A percentile compares a stretch with the other conserved stretches of the same genome.
Evolutionary conservation across 1,139 yeast genomes (phyloP).

Genomic region (Yamadazyma diospyri): DNA sequence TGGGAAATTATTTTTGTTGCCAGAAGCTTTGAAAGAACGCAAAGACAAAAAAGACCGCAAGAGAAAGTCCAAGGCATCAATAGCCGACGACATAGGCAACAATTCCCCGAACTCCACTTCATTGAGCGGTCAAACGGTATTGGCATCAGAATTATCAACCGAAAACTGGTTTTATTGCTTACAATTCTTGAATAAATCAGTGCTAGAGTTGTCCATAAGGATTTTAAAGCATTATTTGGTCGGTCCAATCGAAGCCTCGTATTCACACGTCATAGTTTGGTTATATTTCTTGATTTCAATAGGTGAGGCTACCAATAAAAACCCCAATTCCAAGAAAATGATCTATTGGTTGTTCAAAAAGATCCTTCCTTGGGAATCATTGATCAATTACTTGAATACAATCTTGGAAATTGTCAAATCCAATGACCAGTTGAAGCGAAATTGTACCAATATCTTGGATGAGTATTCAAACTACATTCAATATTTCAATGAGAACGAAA

Average conservation of each 20-base stretch:
- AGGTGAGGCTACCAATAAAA: constrained; percentile 51
- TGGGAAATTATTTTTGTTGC: constrained; percentile 65
- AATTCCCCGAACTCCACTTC: constrained; percentile 14
- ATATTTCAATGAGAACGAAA: constrained; percentile 54
- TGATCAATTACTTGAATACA: constrained; percentile 59
- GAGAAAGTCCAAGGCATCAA: constrained; percentile 40
- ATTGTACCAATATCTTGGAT: constrained; percentile 31
- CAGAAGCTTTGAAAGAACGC: constrained; percentile 68
- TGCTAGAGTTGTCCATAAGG: constrained; percentile 61
- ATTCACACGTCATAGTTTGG: constrained; percentile 72
- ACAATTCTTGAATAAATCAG: constrained; percentile 57
- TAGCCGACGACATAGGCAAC: constrained; percentile 12
- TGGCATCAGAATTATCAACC: constrained; percentile 44
- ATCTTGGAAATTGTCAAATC: constrained; percentile 33
- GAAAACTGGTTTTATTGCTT: constrained; percentile 60
- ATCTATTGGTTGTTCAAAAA: constrained; percentile 51
- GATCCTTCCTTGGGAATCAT: constrained; percentile 64
- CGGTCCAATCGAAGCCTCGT: constrained; percentile 69
- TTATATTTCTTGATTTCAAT: constrained; percentile 62
- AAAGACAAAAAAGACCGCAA: constrained; percentile 69
- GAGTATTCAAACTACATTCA: constrained; percentile 28
- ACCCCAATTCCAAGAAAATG: constrained; percentile 47
- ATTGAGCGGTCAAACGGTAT: constrained; percentile 28
- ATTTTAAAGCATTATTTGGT: constrained; percentile 61
- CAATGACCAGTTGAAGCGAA: constrained; percentile 23